Conservation (phyloP, 148 eudicot species). For the Fagopyrum homotropicum region DNA sequence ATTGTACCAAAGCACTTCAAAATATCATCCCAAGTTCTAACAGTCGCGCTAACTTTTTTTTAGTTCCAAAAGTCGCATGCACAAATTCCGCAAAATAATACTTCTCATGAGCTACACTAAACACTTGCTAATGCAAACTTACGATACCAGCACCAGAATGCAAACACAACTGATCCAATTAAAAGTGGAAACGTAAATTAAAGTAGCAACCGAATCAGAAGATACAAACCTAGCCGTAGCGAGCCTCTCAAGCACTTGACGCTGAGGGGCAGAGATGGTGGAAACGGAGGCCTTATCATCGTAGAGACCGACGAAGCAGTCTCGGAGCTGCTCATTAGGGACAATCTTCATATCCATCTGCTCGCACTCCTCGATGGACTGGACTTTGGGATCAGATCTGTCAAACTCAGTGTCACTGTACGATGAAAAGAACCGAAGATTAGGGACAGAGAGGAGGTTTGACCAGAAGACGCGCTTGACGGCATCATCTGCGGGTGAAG, state of each 20-base stretch:
- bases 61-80: too few species aligned
- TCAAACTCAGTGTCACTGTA: constrained; percentile 16
- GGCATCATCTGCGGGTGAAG: constrained; percentile 27
- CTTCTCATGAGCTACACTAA: not conserved
- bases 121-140: not conserved
- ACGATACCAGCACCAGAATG: not conserved
- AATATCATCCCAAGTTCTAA: not conserved
- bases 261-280: constrained; percentile 35
- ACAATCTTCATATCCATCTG: constrained; percentile 41
- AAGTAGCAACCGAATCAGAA: constrained; percentile 2
- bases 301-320: constrained; percentile 59
- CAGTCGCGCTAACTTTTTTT: too few species aligned
- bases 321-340: constrained; percentile 51
- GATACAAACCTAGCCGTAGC: constrained; percentile 59
- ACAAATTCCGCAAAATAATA: not conserved
- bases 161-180: constrained; percentile 2
- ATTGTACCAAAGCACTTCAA: not conserved
- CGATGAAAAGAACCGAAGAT: constrained; percentile 31
- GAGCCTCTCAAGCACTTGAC: constrained; percentile 62
- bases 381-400: constrained; percentile 18
- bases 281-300: constrained; percentile 52
- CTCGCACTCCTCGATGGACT: constrained; percentile 50
- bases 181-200: too few species aligned
- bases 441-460: constrained; percentile 47
- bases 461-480: constrained; percentile 66